Base-by-base conservation (phyloP, 148 eudicot species). In the Rhododendron ovatum region DNA sequence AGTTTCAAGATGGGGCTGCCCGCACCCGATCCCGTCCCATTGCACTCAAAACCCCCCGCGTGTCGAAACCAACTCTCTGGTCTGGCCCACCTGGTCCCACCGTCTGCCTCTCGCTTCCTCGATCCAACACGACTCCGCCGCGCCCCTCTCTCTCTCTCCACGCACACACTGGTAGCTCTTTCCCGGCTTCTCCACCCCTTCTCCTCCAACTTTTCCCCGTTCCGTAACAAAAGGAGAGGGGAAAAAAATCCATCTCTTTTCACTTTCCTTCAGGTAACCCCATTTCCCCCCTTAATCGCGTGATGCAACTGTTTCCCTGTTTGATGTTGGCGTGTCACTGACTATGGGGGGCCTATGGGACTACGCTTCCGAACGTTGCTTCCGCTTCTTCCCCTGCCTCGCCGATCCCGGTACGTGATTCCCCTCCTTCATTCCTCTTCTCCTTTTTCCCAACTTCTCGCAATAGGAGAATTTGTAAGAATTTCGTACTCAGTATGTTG, bases 361-460 rank as follows among this genome's bases (percentile, higher is more conserved):
- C 82, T 88, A 85, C 71, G 75, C 78, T 82, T 57, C 85, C 76
- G 88, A 89, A 78, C 91, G 90, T 41, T 93, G 91, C 89, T 84
- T 83, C 80, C 86, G 71, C 59, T 76, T 57, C 65, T 90, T 94
- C 88, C 98, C 99, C 61, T 93, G 96, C 82, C 94, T 96, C 86
- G 90, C 95, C 87, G 98, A 96, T 91, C 95, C 98, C 18, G 99
- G 98, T 96, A n/a, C 1, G 37, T 28, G 14, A 1, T 47, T 24
- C 79, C 53, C n/a, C 37, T 65, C 51, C 1, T n/a, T 63, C 71
- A 9, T 33, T 76, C 33, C 87, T 61, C 4, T 41, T 77, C 77
- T 12, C 26, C 39, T 12, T 24, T 18, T 85, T 33, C 50, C 65
- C 67, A 24, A 26, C 53, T 78, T 37, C 5, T 7, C 43, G 22